Evolutionary conservation across 805 yeast species (phyloP).

Genomic region (Monosporozyma servazzii): DNA sequence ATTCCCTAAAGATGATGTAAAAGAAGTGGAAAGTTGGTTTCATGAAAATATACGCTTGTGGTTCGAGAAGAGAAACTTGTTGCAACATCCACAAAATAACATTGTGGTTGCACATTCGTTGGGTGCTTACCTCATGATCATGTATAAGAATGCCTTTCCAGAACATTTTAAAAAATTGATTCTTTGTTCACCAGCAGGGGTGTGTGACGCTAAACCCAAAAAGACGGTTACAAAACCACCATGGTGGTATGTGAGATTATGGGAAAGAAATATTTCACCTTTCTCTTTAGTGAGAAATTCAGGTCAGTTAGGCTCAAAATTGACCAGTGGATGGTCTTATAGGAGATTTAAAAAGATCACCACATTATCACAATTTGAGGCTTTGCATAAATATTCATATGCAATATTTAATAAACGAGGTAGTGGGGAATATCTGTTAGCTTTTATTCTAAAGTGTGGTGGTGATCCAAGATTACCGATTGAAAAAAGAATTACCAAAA

Average conservation of each 20-base stretch:
- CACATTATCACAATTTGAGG: slow-evolving; percentile 22
- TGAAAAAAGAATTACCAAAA: slow-evolving; percentile 15
- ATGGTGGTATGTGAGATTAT: slow-evolving; percentile 63
- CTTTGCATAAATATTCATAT: slow-evolving; percentile 72
- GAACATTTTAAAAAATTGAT: slow-evolving; percentile 54
- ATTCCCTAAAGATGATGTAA: slow-evolving; percentile 17
- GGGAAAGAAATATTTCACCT: slow-evolving; percentile 86
- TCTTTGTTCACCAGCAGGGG: slow-evolving; percentile 88
- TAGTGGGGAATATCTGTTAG: slow-evolving; percentile 87
- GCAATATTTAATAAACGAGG: slow-evolving; percentile 80
- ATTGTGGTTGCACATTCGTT: slow-evolving; percentile 77
- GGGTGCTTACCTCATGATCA: slow-evolving; percentile 77
- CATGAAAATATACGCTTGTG: slow-evolving; percentile 43
- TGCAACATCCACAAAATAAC: slow-evolving; percentile 33
- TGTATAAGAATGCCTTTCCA: slow-evolving; percentile 57
- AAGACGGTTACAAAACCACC: slow-evolving; percentile 41
- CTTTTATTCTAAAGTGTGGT: slow-evolving; percentile 80
- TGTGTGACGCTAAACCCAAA: slow-evolving; percentile 33
- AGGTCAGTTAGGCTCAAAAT: slow-evolving; percentile 74
- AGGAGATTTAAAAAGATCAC: slow-evolving; percentile 61
- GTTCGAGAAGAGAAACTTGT: slow-evolving; percentile 25
- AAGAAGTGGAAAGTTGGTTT: slow-evolving; percentile 32
- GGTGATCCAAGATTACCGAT: slow-evolving; percentile 77
- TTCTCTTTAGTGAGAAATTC: slow-evolving; percentile 68
- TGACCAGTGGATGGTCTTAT: slow-evolving; percentile 84